Conservation (phyloP, 2,329 filamentous ascomycete species). For the Hymenotorrendiella dingleyae region DNA sequence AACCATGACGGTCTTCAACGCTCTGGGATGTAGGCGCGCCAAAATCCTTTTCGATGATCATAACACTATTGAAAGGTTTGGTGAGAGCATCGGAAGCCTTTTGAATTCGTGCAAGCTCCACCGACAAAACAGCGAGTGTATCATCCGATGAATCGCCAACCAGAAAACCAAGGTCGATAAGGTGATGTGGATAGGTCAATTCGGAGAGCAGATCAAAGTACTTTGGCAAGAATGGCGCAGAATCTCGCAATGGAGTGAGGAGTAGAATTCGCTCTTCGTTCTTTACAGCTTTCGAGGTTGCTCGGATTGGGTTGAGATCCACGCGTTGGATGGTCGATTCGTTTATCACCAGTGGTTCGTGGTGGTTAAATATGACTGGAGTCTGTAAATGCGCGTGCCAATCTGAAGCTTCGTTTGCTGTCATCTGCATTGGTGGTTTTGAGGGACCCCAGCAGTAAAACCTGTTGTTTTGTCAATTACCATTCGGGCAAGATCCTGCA, state of each 20-base stretch:
- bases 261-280: conserved; percentile 88
- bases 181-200: conserved; percentile 86
- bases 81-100: conserved; percentile 60
- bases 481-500: background rate
- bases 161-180: conserved; percentile 93
- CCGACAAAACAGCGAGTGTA: conserved; percentile 77
- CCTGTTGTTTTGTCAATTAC: conserved; percentile 42
- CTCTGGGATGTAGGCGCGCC: conserved; percentile 55
- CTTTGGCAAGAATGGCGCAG: conserved; percentile 71
- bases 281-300: conserved; percentile 68
- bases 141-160: conserved; percentile 90
- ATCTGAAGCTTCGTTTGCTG: conserved; percentile 78
- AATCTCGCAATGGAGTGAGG: conserved; percentile 88
- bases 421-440: conserved; percentile 95
- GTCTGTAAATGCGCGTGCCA: conserved; percentile 89
- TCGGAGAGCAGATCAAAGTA: conserved; percentile 91
- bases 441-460: conserved; percentile 96
- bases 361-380: conserved; percentile 93
- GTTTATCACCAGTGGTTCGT: conserved; percentile 81
- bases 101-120: conserved; percentile 85
- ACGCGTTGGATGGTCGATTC: conserved; percentile 70
- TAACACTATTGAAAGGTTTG: conserved; percentile 80
- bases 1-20: conserved; percentile 79
- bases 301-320: conserved; percentile 78
- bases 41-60: conserved; percentile 90